Base-by-base conservation (phyloP, 2,329 filamentous ascomycete genomes). In the Cladosporium sp. region DNA sequence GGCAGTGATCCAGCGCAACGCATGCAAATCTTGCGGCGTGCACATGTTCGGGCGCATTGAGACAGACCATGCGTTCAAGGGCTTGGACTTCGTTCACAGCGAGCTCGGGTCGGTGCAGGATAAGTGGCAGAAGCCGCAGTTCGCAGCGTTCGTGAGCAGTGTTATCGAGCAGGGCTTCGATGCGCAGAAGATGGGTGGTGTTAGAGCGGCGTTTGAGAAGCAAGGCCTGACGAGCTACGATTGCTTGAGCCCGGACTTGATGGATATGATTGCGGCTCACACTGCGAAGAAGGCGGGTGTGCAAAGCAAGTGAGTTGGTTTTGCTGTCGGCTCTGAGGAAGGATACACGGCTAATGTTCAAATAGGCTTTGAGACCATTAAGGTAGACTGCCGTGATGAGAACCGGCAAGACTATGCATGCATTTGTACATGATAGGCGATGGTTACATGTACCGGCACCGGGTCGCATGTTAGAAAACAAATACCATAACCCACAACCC, bases 51-150 rank as follows among this genome's bases (percentile, higher is more conserved):
- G 86, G 20, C 82, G 84, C 50, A 88, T 89, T 66, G 82, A 85
- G 65, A 78, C 76, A 61, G 82, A 85, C 1, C 86, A 88, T 67
- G 74, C 85, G 0, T 88, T 89, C 77, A 82, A 84, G 70, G 86
- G 86, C 0, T 76, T 88, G n/a, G 85, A 87, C 69, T 88, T 88
- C 69, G 84, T 88, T 11, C 86, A 88, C 71, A 77, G 76, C 1
- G 86, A 89, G 73, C 74, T 89, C 45, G 74, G 80, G 52, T 72
- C 80, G 57, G 78, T 81, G 69, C 20, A 47, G 19, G 54, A 56
- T 15, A 85, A 85, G n/a, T 88, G 86, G 85, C 85, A 88, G 73
- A 86, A 87, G 74, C 85, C 85, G 6, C 85, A 88, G 67, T 89
- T 88, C 64, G 86, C 86, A 2, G 86, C 81, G 0, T 89, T 88